Base-by-base conservation (phyloP, 1,284 basidiomycete genomes). In the Irpex rosettiformis region DNA sequence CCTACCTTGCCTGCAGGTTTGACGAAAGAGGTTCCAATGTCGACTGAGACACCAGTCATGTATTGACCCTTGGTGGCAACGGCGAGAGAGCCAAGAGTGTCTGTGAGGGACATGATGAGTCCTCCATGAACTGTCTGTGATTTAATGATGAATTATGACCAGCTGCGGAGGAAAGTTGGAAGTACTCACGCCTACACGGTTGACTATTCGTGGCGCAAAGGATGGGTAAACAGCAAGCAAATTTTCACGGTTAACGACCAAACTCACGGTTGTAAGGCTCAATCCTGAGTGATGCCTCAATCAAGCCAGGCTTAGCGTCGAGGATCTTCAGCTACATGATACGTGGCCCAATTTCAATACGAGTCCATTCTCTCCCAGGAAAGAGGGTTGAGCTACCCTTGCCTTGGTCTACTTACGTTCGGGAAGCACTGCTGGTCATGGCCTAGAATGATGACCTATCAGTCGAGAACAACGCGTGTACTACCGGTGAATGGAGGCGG, bases 21-120 rank as follows among this genome's bases (percentile, higher is more conserved):
- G 56, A 92, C 84, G 65, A 93, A 96, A 2, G 90, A 92, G 0
- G 92, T 87, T 52, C 87, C 87, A 65, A 96, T 88, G 69, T 96
- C 93, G 1, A 92, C 93, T 2, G 89, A 93, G 5, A 96, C 92
- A 16, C 93, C 89, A 0, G 94, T 95, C 85, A 93, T 90, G 70
- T 77, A 89, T 24, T 93, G 83, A 3, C 94, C 94, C 63, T 88
- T 87, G 11, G 88, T 85, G 0, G 91, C 89, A 22, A 96, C 82
- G 5, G 91, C 91, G 10, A 96, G 80, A 0, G 89, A 92, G 4
- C 94, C 93, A 49, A 93, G 75, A 6, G 92, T 94, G 70, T 96
- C 93, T 7, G 92, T 92, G 18, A 96, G 74, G 1, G 91, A 92
- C 67, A 91, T 74, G 65, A 95, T 86, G 42, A 95, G 78, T 5